Evolutionary conservation across 768 basidiomycete genomes (phyloP).

Genomic region (Holtermanniella nyarrowii): DNA sequence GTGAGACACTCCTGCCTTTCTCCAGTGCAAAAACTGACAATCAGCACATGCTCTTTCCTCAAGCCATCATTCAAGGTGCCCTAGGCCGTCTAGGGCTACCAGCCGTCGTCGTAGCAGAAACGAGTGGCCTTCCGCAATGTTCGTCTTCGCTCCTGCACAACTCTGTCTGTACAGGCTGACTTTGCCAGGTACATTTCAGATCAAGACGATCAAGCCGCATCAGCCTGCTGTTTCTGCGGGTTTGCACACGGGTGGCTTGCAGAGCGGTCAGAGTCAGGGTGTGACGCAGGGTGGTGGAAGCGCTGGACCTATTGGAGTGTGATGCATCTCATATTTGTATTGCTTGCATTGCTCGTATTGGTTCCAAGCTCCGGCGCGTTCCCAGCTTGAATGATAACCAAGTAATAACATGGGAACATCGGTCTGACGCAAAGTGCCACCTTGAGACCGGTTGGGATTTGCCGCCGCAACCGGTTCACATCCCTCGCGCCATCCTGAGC

Average conservation of each 20-base stretch:
- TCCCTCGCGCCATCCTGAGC: no score
- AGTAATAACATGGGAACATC: background rate
- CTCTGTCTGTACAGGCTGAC: background rate
- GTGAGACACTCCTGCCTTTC: constrained; percentile 45
- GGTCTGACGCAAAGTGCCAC: background rate
- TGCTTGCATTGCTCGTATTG: background rate
- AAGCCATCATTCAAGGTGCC: constrained; percentile 74
- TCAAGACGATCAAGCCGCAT: constrained; percentile 24
- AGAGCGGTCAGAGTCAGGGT: background rate
- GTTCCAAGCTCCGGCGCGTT: no score
- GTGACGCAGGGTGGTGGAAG: background rate
- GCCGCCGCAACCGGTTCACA: background rate
- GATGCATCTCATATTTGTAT: background rate
- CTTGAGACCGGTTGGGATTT: background rate
- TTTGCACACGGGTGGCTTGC: background rate
- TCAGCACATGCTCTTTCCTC: constrained; percentile 71
- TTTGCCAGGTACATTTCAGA: constrained; percentile 30
- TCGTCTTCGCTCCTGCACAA: constrained; percentile 6
- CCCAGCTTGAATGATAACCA: no score
- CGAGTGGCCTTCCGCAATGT: constrained; percentile 79
- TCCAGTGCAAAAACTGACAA: background rate
- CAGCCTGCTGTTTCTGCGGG: background rate
- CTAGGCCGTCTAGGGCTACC: constrained; percentile 66
- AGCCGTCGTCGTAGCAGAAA: constrained; percentile 65
- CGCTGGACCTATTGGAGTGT: background rate